Percentiles rank a stretch among this genome's conserved stretches.
These are phyloP conservation scores for Yamadazyma friedrichii DNA, from an alignment of 1,139 yeast genomes.

Conservation along the genomic window DNA sequence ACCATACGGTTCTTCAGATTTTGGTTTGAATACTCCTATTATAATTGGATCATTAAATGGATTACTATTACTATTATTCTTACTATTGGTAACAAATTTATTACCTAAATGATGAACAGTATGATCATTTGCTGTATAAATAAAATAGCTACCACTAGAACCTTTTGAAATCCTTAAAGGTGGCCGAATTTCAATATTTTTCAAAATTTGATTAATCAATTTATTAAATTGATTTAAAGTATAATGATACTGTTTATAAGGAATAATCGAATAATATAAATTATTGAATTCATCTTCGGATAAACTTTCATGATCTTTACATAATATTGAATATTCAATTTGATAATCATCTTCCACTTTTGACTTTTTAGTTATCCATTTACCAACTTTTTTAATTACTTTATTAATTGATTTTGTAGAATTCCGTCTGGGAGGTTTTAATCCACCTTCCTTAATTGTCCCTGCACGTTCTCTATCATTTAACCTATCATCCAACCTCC, in stretches of 20 bases:
- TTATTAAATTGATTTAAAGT: constrained; percentile 21
- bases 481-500: not conserved
- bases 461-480: not conserved
- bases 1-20: constrained; percentile 81
- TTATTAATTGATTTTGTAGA: constrained; percentile 6
- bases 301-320: not conserved
- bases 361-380: constrained; percentile 7
- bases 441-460: not conserved
- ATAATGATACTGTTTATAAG: constrained; percentile 15
- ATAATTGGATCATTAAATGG: constrained; percentile 10
- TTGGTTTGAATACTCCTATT: constrained; percentile 72
- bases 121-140: constrained; percentile 16
- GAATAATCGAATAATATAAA: not conserved
- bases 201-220: constrained; percentile 20
- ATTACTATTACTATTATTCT: not conserved
- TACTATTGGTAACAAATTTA: not conserved
- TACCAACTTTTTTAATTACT: constrained; percentile 8
- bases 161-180: constrained; percentile 64
- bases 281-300: constrained; percentile 1
- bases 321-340: constrained; percentile 23
- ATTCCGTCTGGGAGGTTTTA: constrained; percentile 2
- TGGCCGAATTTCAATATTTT: constrained; percentile 26
- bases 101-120: not conserved
- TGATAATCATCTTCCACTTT: constrained; percentile 15
- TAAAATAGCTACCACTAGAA: constrained; percentile 71